phyloP scores from a whole-genome alignment of 1,284 basidiomycete species.

The Hypsizygus ulmarius region DNA sequence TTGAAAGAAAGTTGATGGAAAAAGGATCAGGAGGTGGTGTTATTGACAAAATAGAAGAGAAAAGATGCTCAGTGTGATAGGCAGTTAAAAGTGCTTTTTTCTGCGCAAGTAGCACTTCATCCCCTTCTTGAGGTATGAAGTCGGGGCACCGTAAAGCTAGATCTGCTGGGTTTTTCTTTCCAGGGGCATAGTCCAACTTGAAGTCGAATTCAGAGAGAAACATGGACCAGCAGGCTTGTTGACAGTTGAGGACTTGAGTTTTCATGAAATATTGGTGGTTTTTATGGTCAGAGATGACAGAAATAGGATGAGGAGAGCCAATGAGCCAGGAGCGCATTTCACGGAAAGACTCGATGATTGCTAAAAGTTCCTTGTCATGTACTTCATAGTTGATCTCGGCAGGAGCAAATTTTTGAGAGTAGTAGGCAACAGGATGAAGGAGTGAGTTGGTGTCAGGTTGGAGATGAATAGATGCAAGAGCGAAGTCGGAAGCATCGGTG shows the following conservation, averaged over 20 bases:
- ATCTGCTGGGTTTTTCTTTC: constrained; percentile 33
- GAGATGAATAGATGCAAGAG: constrained; percentile 30
- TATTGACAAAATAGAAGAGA: constrained; percentile 9
- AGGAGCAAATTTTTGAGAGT: constrained; percentile 28
- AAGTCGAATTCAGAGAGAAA: constrained; percentile 40
- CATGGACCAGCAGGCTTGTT: constrained; percentile 20
- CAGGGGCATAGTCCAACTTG: constrained; percentile 30
- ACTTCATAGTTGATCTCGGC: constrained; percentile 21
- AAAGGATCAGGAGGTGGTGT: constrained; percentile 2
- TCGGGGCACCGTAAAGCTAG: constrained; percentile 29
- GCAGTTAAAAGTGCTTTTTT: constrained; percentile 23
- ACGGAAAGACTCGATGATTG: constrained; percentile 31
- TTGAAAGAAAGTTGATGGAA: constrained; percentile 13
- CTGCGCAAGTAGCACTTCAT: constrained; percentile 23
- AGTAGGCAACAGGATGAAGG: constrained; percentile 32
- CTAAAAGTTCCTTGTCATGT: constrained; percentile 37
- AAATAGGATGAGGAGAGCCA: constrained; percentile 16
- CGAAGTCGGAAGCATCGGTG: constrained; percentile 36
- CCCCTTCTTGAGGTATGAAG: constrained; percentile 34
- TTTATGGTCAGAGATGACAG: constrained; percentile 16
- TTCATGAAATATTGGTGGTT: constrained; percentile 23
- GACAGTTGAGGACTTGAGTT: constrained; percentile 14
- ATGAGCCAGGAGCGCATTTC: constrained; percentile 32
- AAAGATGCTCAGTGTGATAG: constrained; percentile 22
- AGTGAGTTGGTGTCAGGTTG: constrained; percentile 15